phyloP scores from a whole-genome alignment of 257 asterid genomes.

The Apocynum venetum region DNA sequence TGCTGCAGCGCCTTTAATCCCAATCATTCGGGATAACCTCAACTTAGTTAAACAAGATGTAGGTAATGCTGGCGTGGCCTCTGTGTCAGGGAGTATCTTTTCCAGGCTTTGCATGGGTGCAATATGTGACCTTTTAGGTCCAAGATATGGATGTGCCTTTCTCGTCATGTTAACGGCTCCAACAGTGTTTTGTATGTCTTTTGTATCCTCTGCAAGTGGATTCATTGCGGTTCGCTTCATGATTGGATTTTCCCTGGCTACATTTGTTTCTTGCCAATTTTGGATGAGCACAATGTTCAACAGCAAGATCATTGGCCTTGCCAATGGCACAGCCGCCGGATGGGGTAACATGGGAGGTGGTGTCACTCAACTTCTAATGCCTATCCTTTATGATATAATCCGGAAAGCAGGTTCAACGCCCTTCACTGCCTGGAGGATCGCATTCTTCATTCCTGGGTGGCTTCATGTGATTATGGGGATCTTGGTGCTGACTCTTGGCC shows the following conservation, averaged over 20 bases:
- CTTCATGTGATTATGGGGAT: constrained; percentile 56
- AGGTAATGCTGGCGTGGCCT: constrained; percentile 64
- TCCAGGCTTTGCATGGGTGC: constrained; percentile 71
- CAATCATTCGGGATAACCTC: constrained; percentile 54
- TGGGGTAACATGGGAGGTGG: constrained; percentile 87
- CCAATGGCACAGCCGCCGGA: constrained; percentile 60
- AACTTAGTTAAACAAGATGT: constrained; percentile 42
- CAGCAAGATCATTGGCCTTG: constrained; percentile 46
- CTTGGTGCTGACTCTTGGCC: constrained; percentile 54
- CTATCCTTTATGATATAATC: constrained; percentile 46
- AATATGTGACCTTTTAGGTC: constrained; percentile 48
- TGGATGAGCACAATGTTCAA: constrained; percentile 67
- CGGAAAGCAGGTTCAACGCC: constrained; percentile 36
- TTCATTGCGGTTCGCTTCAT: constrained; percentile 52
- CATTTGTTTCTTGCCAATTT: constrained; percentile 61
- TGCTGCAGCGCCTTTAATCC: constrained; percentile 63
- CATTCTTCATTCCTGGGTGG: constrained; percentile 62
- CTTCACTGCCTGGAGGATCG: constrained; percentile 63
- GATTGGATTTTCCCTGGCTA: constrained; percentile 61
- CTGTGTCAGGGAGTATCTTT: constrained; percentile 57
- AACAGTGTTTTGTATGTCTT: constrained; percentile 50
- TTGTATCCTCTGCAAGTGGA: constrained; percentile 38
- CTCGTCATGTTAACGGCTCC: constrained; percentile 52
- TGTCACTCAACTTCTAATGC: constrained; percentile 64
- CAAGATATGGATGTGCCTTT: constrained; percentile 57